Percentiles rank a stretch among this genome's conserved stretches.
phyloP scores from a whole-genome alignment of 2,329 filamentous ascomycete genomes.

The Pestalotiopsis sp. region DNA sequence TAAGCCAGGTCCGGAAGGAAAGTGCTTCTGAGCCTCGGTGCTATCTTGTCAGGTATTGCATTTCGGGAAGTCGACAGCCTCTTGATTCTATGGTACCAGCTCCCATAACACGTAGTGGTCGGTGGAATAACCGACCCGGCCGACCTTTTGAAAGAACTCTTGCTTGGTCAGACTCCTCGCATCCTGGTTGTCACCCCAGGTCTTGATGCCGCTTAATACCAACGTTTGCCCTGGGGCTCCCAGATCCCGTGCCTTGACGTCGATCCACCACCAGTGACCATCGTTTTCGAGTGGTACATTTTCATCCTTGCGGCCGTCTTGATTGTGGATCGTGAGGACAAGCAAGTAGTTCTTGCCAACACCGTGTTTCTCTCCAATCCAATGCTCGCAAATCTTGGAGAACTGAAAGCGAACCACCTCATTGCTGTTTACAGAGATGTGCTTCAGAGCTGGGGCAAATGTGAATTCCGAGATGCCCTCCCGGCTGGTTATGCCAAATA shows the following conservation, averaged over 20 bases:
- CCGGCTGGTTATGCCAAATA: conserved; percentile 43
- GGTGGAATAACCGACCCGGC: conserved; percentile 40
- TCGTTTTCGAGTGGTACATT: conserved; percentile 74
- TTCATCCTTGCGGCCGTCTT: conserved; percentile 67
- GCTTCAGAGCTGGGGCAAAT: conserved; percentile 60
- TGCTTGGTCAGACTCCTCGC: conserved; percentile 49
- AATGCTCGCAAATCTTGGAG: conserved; percentile 77
- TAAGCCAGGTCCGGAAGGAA: background rate
- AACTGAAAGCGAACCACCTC: conserved; percentile 76
- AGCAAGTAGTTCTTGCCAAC: conserved; percentile 67
- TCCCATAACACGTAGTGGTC: conserved; percentile 8
- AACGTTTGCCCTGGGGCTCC: conserved; percentile 70
- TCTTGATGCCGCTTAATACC: conserved; percentile 60
- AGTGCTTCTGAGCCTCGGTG: background rate
- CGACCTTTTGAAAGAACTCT: conserved; percentile 44
- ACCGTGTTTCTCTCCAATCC: conserved; percentile 70
- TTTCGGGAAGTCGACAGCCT: background rate
- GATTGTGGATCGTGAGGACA: conserved; percentile 65
- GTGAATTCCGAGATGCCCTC: conserved; percentile 57
- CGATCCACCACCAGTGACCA: conserved; percentile 78
- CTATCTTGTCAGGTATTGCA: background rate
- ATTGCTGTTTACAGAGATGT: conserved; percentile 60
- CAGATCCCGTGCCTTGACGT: conserved; percentile 66
- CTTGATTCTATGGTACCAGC: background rate
- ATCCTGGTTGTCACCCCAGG: conserved; percentile 43